These are phyloP conservation scores for Solanum chilense DNA, from an alignment of 257 asterid species.

Conservation along the genomic window DNA sequence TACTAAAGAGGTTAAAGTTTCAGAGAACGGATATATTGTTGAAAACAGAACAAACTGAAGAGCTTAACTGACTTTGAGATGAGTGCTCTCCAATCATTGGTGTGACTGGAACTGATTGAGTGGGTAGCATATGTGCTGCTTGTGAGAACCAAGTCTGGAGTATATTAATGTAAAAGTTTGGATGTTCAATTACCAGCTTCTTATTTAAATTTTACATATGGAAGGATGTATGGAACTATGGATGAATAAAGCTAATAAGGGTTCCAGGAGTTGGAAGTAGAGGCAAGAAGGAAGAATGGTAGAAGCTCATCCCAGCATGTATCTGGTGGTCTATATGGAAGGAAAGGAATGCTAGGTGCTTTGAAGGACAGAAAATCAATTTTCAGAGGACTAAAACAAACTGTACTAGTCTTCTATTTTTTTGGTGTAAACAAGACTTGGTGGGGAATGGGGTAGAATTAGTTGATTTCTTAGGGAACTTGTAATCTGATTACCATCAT, in stretches of 20 bases:
- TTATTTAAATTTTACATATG: neutral
- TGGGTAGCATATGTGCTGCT: neutral
- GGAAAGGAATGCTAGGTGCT: too few relatives aligned
- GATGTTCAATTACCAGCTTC: neutral
- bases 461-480: too few relatives aligned
- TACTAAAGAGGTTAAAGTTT: neutral
- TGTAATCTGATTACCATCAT: too few relatives aligned
- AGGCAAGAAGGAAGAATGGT: too few relatives aligned
- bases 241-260: neutral
- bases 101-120: neutral
- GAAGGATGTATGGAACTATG: neutral
- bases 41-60: neutral
- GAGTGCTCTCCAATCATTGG: neutral
- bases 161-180: neutral
- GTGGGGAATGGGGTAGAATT: too few relatives aligned
- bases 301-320: too few relatives aligned
- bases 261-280: neutral
- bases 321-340: too few relatives aligned
- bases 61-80: neutral
- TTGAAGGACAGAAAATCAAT: too few relatives aligned
- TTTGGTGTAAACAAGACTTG: too few relatives aligned
- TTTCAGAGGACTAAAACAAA: too few relatives aligned
- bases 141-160: neutral
- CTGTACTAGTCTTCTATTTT: too few relatives aligned
- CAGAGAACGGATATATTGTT: neutral